A percentile compares a stretch with the other conserved stretches of the same genome.
Conservation (phyloP, 208 protist species). For the Vickermania ingenoplastis region DNA sequence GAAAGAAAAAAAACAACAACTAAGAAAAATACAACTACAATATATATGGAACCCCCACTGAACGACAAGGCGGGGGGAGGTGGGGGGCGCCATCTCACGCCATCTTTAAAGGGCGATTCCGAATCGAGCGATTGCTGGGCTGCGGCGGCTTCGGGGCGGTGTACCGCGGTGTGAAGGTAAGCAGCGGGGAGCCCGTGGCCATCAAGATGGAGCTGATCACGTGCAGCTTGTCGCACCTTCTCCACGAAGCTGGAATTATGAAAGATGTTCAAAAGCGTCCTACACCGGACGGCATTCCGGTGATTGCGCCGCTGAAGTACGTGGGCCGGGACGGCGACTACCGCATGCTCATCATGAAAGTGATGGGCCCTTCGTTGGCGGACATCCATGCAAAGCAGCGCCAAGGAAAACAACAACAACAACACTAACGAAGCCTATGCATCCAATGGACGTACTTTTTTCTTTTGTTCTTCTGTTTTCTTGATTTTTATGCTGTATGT, state of each 20-base stretch:
- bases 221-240: slow-evolving; percentile 94
- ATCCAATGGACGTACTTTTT: no score
- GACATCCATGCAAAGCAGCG: slow-evolving; percentile 69
- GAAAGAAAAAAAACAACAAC: no score
- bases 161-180: slow-evolving; percentile 69
- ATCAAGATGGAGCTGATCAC: slow-evolving; percentile 76
- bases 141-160: slow-evolving; percentile 98
- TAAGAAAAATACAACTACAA: no score
- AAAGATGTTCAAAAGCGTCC: slow-evolving; percentile 65
- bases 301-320: slow-evolving; percentile 95
- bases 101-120: slow-evolving; percentile 63
- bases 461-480: no score
- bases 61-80: no score
- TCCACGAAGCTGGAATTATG: slow-evolving; percentile 95
- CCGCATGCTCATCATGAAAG: slow-evolving; percentile 98
- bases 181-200: slow-evolving; percentile 40
- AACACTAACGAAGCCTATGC: no score
- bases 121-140: slow-evolving; percentile 82
- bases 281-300: slow-evolving; percentile 39
- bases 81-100: no score
- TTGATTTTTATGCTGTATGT: no score
- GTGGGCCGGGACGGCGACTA: slow-evolving; percentile 96
- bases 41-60: no score
- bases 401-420: no score
- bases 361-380: slow-evolving; percentile 96